Evolutionary conservation across 2,329 filamentous ascomycete genomes (phyloP).

Genomic region (Blumeriella jaapii): DNA sequence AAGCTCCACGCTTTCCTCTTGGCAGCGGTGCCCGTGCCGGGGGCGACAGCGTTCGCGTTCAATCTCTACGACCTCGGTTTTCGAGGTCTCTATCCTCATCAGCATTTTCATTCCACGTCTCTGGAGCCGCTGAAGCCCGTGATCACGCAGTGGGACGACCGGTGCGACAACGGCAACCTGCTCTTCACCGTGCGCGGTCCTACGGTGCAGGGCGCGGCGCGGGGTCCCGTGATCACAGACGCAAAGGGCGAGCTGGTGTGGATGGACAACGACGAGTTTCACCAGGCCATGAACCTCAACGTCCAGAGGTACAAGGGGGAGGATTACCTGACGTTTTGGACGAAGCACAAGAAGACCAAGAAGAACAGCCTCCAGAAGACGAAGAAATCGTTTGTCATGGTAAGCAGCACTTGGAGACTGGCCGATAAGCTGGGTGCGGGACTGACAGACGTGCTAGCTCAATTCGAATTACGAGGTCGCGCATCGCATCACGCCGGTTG

Average conservation of each 20-base stretch:
- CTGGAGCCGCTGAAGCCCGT: constrained; percentile 9
- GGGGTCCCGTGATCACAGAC: constrained; percentile 7
- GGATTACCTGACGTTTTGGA: constrained; percentile 10
- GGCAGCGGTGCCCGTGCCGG: constrained; percentile 3
- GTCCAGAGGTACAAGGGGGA: constrained; percentile 8
- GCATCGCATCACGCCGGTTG: constrained; percentile 3
- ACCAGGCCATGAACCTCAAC: constrained; percentile 8
- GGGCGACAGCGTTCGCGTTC: constrained; percentile 10
- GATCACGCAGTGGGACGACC: constrained; percentile 12
- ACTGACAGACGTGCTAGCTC: not conserved
- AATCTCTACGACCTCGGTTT: constrained; percentile 13
- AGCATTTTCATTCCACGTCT: constrained; percentile 12
- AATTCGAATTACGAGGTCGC: constrained; percentile 3
- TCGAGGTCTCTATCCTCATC: constrained; percentile 11
- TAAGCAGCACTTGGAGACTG: not conserved
- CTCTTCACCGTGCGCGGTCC: constrained; percentile 11
- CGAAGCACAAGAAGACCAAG: constrained; percentile 4
- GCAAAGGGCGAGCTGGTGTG: constrained; percentile 5
- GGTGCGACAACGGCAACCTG: constrained; percentile 10
- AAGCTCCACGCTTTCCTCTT: too few relatives aligned
- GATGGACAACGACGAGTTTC: constrained; percentile 7
- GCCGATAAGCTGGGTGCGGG: not conserved
- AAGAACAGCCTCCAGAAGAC: constrained; percentile 3
- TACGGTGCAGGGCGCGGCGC: constrained; percentile 5
- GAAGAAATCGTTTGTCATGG: constrained; percentile 6